Conservation (phyloP, 305 asterid species). For the Petunia hybrid region DNA sequence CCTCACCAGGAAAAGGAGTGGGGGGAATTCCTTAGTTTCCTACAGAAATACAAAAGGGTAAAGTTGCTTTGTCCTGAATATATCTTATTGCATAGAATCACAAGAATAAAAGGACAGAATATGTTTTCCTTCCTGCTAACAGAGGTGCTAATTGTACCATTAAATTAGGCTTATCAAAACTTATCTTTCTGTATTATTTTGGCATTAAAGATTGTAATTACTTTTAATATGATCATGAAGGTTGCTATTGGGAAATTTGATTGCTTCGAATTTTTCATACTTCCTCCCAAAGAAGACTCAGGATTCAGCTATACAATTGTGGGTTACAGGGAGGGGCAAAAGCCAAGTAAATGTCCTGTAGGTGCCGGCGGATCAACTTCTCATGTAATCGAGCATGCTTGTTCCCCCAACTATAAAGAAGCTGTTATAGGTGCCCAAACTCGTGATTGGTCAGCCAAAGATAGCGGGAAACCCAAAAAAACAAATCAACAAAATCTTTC, state of each 20-base stretch:
- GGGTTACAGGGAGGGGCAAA: constrained; percentile 43
- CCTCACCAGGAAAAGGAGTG: constrained; percentile 65
- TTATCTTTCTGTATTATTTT: constrained; percentile 27
- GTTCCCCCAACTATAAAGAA: constrained; percentile 38
- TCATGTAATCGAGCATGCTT: constrained; percentile 43
- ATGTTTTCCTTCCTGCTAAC: not conserved
- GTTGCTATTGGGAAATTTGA: constrained; percentile 62
- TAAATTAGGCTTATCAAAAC: not conserved
- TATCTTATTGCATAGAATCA: not conserved
- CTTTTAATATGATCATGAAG: constrained; percentile 45
- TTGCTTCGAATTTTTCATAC: constrained; percentile 50
- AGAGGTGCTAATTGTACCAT: not conserved
- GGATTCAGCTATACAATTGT: constrained; percentile 43
- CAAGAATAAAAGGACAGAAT: not conserved
- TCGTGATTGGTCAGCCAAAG: constrained; percentile 43
- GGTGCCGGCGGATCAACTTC: constrained; percentile 52
- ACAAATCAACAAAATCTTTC: constrained; percentile 37
- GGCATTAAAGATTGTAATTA: constrained; percentile 18
- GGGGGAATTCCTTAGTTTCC: constrained; percentile 53
- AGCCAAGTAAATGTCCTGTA: constrained; percentile 32
- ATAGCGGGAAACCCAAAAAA: constrained; percentile 39
- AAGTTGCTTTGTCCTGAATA: constrained; percentile 28
- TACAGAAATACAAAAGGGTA: constrained; percentile 56
- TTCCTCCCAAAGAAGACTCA: constrained; percentile 52
- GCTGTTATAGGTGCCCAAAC: constrained; percentile 49